Evolutionary conservation across 495 filamentous ascomycete species (phyloP), one percentile per base, ranked within the genome.

Genomic region (Talaromyces borbonicus): DNA sequence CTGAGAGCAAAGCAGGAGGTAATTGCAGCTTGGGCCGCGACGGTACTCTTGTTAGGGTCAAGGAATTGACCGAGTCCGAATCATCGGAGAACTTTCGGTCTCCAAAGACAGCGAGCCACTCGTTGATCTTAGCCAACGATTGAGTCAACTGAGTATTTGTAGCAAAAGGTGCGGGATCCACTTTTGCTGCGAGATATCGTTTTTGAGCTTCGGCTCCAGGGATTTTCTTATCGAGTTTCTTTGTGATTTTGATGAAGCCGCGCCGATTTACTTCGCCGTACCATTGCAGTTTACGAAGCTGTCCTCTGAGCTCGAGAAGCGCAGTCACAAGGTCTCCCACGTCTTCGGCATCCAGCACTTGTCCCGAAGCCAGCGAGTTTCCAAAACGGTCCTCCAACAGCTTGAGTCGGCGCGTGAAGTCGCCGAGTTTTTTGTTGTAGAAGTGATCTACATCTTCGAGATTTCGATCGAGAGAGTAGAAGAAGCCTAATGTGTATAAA

Each of bases 221-320:
- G 3, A 94, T 72, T 63, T 90, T 94, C 67, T 95, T 95, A 67
- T 95, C 89, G 16, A 94, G 69, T 62, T 98, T 98, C 71, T 96
- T 98, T 16, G 89, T 90, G 63, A 98, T 97, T 67, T 98, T 98
- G 54, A 93, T 74, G 55, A 98, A 98, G 0, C 92, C 92, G 48
- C 85, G 77, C 27, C 90, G 77, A 57, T 98, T 98, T 53, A 97
- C 89, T 66, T 97, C 92, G 22, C 88, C 93, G 51, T 95, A 97
- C 90, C 90, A 96, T 63, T 93, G 85, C 49, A 98, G 71, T 51
- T 96, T 96, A 33, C 90, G 77, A 47, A 96, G 62, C 49, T 92
- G 85, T 39, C 81, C 81, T 33, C 92, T 75, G 41, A 96, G 73
- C 56, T 97, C 92, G 23, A 96, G 74, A 40, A 96, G 71, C 27